A percentile compares a stretch with the other conserved stretches of the same genome.
phyloP scores from a whole-genome alignment of 805 yeast genomes.

The Yamadazyma phyllophila region DNA sequence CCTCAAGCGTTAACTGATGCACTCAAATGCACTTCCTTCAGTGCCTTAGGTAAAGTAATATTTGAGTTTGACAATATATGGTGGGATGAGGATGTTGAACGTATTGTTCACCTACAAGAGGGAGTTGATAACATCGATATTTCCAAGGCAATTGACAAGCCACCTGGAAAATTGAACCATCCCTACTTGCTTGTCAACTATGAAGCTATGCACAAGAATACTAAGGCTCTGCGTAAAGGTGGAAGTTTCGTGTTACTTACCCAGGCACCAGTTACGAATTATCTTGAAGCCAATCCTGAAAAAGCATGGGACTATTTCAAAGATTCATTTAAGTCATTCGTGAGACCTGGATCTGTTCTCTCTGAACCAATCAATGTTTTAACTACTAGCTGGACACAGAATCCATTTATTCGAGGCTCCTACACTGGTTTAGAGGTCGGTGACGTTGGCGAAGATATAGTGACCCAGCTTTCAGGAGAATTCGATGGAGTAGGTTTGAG shows the following conservation, averaged over 20 bases:
- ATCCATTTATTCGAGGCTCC: conserved; percentile 78
- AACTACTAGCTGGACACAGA: conserved; percentile 72
- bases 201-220: conserved; percentile 36
- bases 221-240: conserved; percentile 14
- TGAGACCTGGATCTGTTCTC: conserved; percentile 13
- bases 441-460: conserved; percentile 65
- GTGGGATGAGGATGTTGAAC: conserved; percentile 44
- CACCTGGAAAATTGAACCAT: conserved; percentile 50
- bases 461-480: conserved; percentile 56
- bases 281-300: conserved; percentile 48
- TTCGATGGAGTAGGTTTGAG: conserved; percentile 29
- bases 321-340: conserved; percentile 46
- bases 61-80: conserved; percentile 40
- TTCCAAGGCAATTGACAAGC: conserved; percentile 8
- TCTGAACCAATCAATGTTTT: conserved; percentile 36
- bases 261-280: conserved; percentile 72
- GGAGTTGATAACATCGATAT: conserved; percentile 6
- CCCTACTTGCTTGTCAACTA: conserved; percentile 65
- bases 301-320: conserved; percentile 56
- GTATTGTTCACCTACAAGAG: conserved; percentile 33
- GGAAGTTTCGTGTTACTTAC: conserved; percentile 65
- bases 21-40: conserved; percentile 29
- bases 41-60: conserved; percentile 42
- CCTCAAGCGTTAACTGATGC: conserved; percentile 20
- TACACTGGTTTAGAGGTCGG: conserved; percentile 70